Evolutionary conservation across 768 basidiomycete species (phyloP).

Genomic region (Tylopilus cervinicoccineus): DNA sequence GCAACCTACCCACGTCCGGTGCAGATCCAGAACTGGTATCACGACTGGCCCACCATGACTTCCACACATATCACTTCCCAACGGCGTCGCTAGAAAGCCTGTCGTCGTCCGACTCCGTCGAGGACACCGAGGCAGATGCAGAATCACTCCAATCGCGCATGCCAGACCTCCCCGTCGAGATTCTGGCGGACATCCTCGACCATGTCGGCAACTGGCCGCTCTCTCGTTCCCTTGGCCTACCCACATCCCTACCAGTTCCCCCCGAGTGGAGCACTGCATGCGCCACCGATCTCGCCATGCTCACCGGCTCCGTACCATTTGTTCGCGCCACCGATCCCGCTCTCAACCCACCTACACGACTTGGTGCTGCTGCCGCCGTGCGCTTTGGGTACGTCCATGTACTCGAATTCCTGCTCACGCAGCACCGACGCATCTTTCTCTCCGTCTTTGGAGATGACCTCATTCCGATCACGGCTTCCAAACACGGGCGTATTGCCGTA

Average conservation of each 20-base stretch:
- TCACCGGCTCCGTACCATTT: slow-evolving; percentile 55
- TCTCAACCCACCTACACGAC: slow-evolving; percentile 57
- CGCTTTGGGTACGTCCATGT: slow-evolving; percentile 74
- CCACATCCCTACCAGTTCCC: slow-evolving; percentile 63
- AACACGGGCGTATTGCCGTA: slow-evolving; percentile 65
- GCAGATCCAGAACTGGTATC: slow-evolving; percentile 61
- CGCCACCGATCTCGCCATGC: slow-evolving; percentile 65
- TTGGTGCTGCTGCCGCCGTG: slow-evolving; percentile 62
- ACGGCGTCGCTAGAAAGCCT: slow-evolving; percentile 29
- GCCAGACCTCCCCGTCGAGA: slow-evolving; percentile 70
- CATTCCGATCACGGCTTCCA: slow-evolving; percentile 75
- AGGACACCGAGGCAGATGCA: slow-evolving; percentile 20
- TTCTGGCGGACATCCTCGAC: slow-evolving; percentile 74
- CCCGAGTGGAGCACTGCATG: slow-evolving; percentile 71
- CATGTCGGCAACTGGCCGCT: slow-evolving; percentile 85
- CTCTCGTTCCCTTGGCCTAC: slow-evolving; percentile 68
- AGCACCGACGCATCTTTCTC: slow-evolving; percentile 61
- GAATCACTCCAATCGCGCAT: slow-evolving; percentile 32
- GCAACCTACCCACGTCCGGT: slow-evolving; percentile 65
- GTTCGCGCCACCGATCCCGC: slow-evolving; percentile 59
- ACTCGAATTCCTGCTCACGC: slow-evolving; percentile 67
- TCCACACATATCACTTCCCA: slow-evolving; percentile 65
- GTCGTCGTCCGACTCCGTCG: slow-evolving; percentile 21
- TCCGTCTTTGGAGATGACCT: slow-evolving; percentile 61
- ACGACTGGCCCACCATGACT: slow-evolving; percentile 70